Percentiles rank a stretch among this genome's conserved stretches.
phyloP scores from a whole-genome alignment of 768 basidiomycete species.

The Amanita pseudoporphyria region DNA sequence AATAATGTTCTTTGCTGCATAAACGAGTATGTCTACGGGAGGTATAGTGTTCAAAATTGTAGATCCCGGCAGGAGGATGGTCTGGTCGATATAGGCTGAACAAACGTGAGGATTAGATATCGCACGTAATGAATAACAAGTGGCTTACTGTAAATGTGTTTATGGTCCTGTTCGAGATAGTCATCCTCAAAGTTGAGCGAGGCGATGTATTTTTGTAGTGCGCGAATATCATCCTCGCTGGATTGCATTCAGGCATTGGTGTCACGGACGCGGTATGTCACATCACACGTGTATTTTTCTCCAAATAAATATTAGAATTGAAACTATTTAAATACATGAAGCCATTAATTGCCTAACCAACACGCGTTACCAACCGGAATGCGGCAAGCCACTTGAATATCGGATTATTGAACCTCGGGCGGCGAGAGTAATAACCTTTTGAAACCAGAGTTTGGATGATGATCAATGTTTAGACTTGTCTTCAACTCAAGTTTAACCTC shows the following conservation, averaged over 20 bases:
- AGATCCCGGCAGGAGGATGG: conserved; percentile 17
- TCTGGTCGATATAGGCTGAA: conserved; percentile 15
- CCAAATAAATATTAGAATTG: too few relatives aligned
- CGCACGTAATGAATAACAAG: not conserved
- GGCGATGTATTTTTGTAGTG: conserved; percentile 3
- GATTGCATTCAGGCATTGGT: not conserved
- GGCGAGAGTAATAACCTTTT: too few relatives aligned
- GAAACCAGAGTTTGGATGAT: not conserved
- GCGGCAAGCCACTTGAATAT: too few relatives aligned
- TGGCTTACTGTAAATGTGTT: conserved; percentile 6
- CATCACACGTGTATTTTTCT: too few relatives aligned
- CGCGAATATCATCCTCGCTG: not conserved
- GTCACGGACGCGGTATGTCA: conserved; percentile 11
- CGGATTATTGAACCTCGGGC: too few relatives aligned
- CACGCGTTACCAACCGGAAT: too few relatives aligned
- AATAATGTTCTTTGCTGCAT: conserved; percentile 4
- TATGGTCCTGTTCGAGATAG: not conserved
- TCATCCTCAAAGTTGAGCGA: not conserved
- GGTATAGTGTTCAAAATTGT: conserved; percentile 15
- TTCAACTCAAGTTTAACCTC: conserved; percentile 6
- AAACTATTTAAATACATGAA: too few relatives aligned
- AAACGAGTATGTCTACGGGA: not conserved
- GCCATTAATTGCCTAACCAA: too few relatives aligned
- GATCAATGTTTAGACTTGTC: not conserved
- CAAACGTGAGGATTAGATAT: not conserved